These are phyloP conservation scores for Heliosperma pusillum DNA, from an alignment of 148 eudicot species.

Conservation along the genomic window DNA sequence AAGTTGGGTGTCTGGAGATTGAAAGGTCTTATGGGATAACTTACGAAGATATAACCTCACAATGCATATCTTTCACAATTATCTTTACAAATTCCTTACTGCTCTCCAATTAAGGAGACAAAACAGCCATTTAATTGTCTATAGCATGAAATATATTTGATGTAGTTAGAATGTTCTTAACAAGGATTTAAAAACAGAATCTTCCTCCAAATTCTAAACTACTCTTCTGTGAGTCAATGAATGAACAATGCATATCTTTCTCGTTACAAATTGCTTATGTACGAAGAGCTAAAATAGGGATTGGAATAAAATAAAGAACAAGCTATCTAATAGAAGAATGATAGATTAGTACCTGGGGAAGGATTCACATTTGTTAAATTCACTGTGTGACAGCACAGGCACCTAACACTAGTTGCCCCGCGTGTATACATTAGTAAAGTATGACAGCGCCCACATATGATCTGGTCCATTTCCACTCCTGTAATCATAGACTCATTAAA, in stretches of 20 bases:
- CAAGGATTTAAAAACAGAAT: background rate
- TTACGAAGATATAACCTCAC: background rate
- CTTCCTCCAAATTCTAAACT: background rate
- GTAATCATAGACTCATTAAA: slow-evolving; percentile 3
- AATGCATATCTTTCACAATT: background rate
- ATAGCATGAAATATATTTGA: background rate
- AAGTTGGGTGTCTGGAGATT: background rate
- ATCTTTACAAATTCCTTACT: background rate
- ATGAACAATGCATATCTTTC: too few species aligned
- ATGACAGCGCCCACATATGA: slow-evolving; percentile 74
- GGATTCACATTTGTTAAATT: slow-evolving; percentile 37
- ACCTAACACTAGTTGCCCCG: slow-evolving; percentile 79
- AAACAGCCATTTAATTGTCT: background rate
- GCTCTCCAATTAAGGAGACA: background rate
- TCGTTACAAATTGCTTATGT: too few species aligned
- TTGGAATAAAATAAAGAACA: background rate
- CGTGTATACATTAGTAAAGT: slow-evolving; percentile 69
- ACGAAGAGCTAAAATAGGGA: background rate
- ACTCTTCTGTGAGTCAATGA: background rate
- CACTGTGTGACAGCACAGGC: slow-evolving; percentile 75
- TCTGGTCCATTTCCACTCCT: slow-evolving; percentile 66
- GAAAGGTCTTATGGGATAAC: background rate
- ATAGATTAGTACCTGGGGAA: slow-evolving; percentile 29
- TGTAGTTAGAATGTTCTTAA: background rate
- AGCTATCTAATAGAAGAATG: background rate